A percentile compares a stretch with the other conserved stretches of the same genome.
phyloP scores from a whole-genome alignment of 176 grass and related monocot genomes.

The Poa annua region DNA sequence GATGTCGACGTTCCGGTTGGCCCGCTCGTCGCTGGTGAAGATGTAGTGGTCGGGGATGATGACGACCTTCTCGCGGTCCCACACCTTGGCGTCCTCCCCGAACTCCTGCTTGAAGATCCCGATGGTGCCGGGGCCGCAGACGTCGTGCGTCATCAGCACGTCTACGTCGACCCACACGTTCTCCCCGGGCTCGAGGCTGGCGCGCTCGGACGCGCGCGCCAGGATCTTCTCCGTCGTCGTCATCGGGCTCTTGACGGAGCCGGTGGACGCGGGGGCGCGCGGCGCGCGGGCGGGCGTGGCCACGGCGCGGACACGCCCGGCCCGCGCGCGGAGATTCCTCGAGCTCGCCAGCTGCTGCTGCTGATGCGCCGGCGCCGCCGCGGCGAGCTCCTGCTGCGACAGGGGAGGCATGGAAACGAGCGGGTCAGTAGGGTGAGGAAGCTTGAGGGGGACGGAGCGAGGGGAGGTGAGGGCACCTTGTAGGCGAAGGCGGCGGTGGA shows the following conservation, averaged over 20 bases:
- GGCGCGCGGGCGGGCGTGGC: conserved; percentile 58
- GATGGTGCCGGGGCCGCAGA: conserved; percentile 75
- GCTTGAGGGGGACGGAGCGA: not conserved
- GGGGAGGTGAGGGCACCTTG: not conserved
- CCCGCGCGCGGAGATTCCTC: conserved; percentile 22
- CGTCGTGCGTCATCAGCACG: conserved; percentile 97
- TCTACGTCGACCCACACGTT: conserved; percentile 97
- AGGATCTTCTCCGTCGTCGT: conserved; percentile 99
- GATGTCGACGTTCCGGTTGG: conserved; percentile 92
- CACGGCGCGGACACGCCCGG: conserved; percentile 56
- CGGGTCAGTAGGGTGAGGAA: not conserved
- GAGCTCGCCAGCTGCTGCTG: not conserved
- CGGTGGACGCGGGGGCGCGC: conserved; percentile 65
- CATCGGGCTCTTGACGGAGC: conserved; percentile 84
- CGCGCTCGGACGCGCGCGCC: conserved; percentile 72
- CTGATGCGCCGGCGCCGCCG: conserved; percentile 37
- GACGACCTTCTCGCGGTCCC: conserved; percentile 92
- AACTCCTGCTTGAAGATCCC: conserved; percentile 95
- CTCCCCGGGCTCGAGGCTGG: conserved; percentile 79
- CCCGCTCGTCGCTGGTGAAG: conserved; percentile 84
- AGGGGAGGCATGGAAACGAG: not conserved
- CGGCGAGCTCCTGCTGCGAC: conserved; percentile 66
- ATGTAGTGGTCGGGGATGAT: conserved; percentile 98
- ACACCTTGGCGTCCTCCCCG: conserved; percentile 84
- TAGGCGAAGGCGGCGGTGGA: conserved; percentile 44